Percentiles rank a stretch among this genome's conserved stretches.
phyloP scores from a whole-genome alignment of 2,329 filamentous ascomycete genomes.

The Neofusicoccum umdonicola region DNA sequence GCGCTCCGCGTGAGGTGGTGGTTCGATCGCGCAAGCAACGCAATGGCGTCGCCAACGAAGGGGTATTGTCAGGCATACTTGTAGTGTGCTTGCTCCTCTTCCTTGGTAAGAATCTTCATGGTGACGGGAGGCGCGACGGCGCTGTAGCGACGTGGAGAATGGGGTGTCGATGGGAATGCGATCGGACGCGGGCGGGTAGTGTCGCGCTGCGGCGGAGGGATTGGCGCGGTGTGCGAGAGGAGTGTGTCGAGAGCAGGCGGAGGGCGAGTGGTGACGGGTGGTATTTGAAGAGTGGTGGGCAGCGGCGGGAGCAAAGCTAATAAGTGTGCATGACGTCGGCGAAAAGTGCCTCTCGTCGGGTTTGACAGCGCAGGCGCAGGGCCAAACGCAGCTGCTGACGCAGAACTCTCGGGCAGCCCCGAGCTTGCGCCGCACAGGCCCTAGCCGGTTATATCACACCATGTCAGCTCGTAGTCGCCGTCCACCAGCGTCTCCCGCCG shows the following conservation, averaged over 20 bases:
- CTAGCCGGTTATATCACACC: neutral
- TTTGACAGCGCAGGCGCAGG: neutral
- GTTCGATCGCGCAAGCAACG: no score
- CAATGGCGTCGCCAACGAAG: neutral
- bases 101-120: constrained; percentile 95
- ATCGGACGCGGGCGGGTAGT: neutral
- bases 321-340: constrained; percentile 16
- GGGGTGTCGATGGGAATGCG: neutral
- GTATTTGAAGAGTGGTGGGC: neutral
- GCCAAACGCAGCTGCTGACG: neutral
- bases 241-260: neutral
- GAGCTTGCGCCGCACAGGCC: neutral
- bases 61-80: constrained; percentile 42
- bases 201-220: neutral
- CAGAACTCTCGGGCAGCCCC: neutral
- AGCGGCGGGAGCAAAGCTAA: neutral
- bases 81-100: constrained; percentile 89
- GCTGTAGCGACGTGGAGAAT: neutral
- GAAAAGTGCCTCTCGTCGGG: neutral
- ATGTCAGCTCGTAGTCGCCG: neutral
- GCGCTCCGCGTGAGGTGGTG: neutral
- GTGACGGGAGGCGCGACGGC: constrained; percentile 25
- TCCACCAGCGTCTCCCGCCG: neutral
- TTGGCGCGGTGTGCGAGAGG: neutral
- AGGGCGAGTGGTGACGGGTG: neutral